A percentile compares a stretch with the other conserved stretches of the same genome.
These are phyloP conservation scores for Hypericum perforatum DNA, from an alignment of 345 rosid species.

Conservation along the genomic window DNA sequence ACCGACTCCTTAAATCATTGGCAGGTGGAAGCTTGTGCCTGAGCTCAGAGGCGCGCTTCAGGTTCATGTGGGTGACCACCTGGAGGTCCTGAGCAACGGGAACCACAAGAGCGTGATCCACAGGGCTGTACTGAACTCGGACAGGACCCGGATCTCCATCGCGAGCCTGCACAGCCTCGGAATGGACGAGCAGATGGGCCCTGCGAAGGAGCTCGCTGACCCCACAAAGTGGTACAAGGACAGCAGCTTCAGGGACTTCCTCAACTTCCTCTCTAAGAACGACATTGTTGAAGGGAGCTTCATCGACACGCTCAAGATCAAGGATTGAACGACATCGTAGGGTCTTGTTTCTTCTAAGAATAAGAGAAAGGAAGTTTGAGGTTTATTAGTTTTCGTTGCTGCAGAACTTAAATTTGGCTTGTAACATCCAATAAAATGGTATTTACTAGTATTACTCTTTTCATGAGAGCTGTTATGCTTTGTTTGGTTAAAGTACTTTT, in stretches of 20 bases:
- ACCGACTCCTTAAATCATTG: no score
- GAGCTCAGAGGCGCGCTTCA: conserved; percentile 39
- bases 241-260: conserved; percentile 55
- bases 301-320: conserved; percentile 34
- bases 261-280: conserved; percentile 37
- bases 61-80: conserved; percentile 58
- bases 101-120: conserved; percentile 46
- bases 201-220: conserved; percentile 44
- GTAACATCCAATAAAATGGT: no score
- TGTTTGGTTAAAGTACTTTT: no score
- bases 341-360: no score
- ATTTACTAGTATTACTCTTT: no score
- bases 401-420: no score
- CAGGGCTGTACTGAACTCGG: conserved; percentile 32
- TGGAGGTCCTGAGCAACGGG: conserved; percentile 68
- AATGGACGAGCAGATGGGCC: conserved; percentile 48
- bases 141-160: conserved; percentile 38
- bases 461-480: no score
- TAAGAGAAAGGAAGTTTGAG: no score
- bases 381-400: no score
- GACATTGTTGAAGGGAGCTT: conserved; percentile 44
- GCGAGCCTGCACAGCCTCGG: conserved; percentile 62
- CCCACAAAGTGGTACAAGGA: conserved; percentile 33
- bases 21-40: conserved; percentile 38
- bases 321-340: background rate